These are phyloP conservation scores for Malassezia caprae DNA, from an alignment of 1,284 basidiomycete species.

Conservation along the genomic window DNA sequence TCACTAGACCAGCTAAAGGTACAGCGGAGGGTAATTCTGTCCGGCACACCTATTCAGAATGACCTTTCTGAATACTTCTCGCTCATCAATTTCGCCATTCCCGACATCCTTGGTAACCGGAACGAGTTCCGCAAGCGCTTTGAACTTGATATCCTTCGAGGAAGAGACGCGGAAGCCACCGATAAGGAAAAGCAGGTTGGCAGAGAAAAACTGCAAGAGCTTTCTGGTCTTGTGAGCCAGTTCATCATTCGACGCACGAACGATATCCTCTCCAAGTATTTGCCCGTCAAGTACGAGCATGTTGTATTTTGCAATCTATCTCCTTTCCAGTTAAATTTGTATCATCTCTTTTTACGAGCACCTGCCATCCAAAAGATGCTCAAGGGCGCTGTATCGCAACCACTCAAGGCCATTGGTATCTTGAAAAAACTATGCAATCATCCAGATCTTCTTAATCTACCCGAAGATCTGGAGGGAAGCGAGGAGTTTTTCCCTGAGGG, in stretches of 20 bases:
- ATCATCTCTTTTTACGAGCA: constrained; percentile 84
- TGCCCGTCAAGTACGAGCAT: constrained; percentile 98
- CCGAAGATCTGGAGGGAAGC: constrained; percentile 74
- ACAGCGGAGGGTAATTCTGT: constrained; percentile 85
- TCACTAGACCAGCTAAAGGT: constrained; percentile 76
- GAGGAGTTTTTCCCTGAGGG: constrained; percentile 74
- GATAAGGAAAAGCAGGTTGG: constrained; percentile 70
- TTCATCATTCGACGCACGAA: constrained; percentile 98
- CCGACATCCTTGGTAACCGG: constrained; percentile 82
- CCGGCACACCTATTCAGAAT: constrained; percentile 92
- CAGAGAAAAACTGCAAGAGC: constrained; percentile 84
- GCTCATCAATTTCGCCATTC: constrained; percentile 95
- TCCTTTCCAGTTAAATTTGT: constrained; percentile 75
- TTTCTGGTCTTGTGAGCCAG: constrained; percentile 78
- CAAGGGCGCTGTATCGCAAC: constrained; percentile 81
- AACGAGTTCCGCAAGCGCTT: constrained; percentile 93
- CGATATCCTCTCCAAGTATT: constrained; percentile 88
- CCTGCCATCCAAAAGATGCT: constrained; percentile 86
- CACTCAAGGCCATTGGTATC: constrained; percentile 91
- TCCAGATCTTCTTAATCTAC: constrained; percentile 80
- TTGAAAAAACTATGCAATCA: constrained; percentile 97
- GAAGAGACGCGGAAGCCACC: constrained; percentile 80
- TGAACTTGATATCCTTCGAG: constrained; percentile 84
- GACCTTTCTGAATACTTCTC: constrained; percentile 89
- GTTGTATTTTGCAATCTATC: constrained; percentile 93